Evolutionary conservation across 306 rosid genomes (phyloP), one percentile per base, ranked within the genome.

Genomic region (Cicer judaicum): DNA sequence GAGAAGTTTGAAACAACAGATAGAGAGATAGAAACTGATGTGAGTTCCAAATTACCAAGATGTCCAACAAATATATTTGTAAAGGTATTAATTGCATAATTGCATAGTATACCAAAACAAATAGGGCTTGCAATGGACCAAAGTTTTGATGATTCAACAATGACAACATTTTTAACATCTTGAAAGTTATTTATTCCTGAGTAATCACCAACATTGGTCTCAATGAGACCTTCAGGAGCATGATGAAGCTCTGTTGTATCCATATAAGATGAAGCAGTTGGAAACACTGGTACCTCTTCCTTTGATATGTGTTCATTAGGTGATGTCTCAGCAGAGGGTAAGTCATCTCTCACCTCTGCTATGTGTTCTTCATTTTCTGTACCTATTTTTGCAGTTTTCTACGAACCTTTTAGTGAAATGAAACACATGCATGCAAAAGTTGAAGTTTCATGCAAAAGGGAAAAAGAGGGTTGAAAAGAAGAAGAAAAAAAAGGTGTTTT

Each of bases 21-120:
- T 7, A 93, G 84, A 55, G 97, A 88, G 42, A 91, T 85, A 11
- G 98, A 89, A 60, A 89, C 86, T 18, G 98, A 83, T 46, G 97
- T 87, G 77, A 93, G 94, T 81, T 93, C 89, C 48, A 90, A 43
- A 72, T 93, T 64, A 5, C 98, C 98, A 76, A 90, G 14, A 59
- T 89, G 96, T 2, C 98, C 98, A 65, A 84, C 97, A 70, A 89
- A 93, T 34, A 91, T 88, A 64, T 41, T 91, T 9, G 97, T 93
- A 53, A 92, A 90, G 36, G 96, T 88, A 64, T 92, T 90, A 39
- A 89, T 57, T 0, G 88, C 98, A 80, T 90, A 92, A 7, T 92
- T 92, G 77, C 98, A 92, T 11, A 87, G 73, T 38, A 92, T 89
- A 12, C 89, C 86, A 68, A 92, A 92, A 13, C 93, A 94, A 72